Conservation (phyloP, 768 basidiomycete species). For the Cystofilobasidium bisporidii region DNA sequence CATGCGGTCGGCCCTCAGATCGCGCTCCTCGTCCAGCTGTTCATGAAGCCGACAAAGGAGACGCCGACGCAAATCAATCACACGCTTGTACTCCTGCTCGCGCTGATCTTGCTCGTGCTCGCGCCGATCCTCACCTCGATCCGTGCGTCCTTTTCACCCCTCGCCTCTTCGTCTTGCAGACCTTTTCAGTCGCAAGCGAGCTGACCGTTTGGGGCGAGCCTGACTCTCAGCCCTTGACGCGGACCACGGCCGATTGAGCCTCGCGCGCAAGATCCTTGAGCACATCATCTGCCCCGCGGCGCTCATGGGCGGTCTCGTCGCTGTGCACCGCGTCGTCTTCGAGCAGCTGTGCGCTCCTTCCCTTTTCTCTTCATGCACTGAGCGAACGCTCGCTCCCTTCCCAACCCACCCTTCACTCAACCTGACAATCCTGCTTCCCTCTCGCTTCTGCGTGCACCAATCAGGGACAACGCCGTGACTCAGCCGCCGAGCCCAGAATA, state of each 20-base stretch:
- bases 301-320: slow-evolving; percentile 1
- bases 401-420: no score
- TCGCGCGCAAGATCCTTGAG: slow-evolving; percentile 18
- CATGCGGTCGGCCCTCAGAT: not conserved
- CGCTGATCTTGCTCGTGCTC: slow-evolving; percentile 24
- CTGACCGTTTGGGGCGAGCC: no score
- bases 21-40: slow-evolving; percentile 10
- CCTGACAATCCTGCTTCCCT: no score
- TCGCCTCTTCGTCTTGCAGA: not conserved
- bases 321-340: slow-evolving; percentile 13
- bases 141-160: slow-evolving; percentile 2
- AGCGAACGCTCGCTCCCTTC: no score
- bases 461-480: not conserved
- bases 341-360: slow-evolving; percentile 8
- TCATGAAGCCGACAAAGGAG: not conserved
- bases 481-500: not conserved
- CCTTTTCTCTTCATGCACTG: no score
- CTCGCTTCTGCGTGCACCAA: no score
- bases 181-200: no score
- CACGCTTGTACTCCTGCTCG: slow-evolving; percentile 17
- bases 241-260: slow-evolving; percentile 17
- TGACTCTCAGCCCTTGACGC: slow-evolving; percentile 20
- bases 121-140: slow-evolving; percentile 18
- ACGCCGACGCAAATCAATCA: slow-evolving; percentile 18
- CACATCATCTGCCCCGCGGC: slow-evolving; percentile 7